A percentile compares a stretch with the other conserved stretches of the same genome.
Conservation (phyloP, 768 basidiomycete genomes). For the Suillus ampliporus region DNA sequence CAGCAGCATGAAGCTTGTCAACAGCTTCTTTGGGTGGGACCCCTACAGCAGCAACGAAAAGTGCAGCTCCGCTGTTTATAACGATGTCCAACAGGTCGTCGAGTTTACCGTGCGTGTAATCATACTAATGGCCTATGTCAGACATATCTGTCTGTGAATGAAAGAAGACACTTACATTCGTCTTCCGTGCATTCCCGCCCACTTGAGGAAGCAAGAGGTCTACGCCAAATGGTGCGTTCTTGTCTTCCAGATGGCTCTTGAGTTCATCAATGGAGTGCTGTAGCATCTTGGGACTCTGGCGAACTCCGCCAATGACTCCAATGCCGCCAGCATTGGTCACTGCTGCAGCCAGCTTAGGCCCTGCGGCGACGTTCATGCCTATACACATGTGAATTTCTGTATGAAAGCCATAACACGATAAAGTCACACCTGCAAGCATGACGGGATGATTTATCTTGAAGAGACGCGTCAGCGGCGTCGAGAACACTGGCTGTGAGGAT, state of each 20-base stretch:
- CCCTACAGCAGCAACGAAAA: slow-evolving; percentile 86
- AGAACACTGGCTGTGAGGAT: slow-evolving; percentile 66
- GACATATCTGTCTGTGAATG: background rate
- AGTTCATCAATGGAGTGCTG: slow-evolving; percentile 71
- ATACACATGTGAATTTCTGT: slow-evolving; percentile 3
- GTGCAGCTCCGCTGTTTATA: slow-evolving; percentile 68
- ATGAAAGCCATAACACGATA: slow-evolving; percentile 6
- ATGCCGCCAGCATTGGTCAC: slow-evolving; percentile 93
- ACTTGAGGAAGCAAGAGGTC: slow-evolving; percentile 86
- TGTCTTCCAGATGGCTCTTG: slow-evolving; percentile 75
- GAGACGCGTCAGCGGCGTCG: slow-evolving; percentile 74
- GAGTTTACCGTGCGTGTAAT: slow-evolving; percentile 82
- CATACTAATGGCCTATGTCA: slow-evolving; percentile 43
- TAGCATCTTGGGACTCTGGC: slow-evolving; percentile 75
- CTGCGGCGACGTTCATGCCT: slow-evolving; percentile 85
- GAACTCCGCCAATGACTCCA: slow-evolving; percentile 87
- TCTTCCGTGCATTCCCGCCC: slow-evolving; percentile 83
- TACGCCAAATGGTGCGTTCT: slow-evolving; percentile 79
- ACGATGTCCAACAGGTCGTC: slow-evolving; percentile 80
- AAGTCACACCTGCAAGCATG: slow-evolving; percentile 69
- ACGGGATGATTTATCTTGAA: slow-evolving; percentile 85
- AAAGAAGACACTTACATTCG: slow-evolving; percentile 54
- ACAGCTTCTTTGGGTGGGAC: slow-evolving; percentile 86
- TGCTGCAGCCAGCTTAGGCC: slow-evolving; percentile 82
- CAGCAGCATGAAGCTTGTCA: slow-evolving; percentile 78